Evolutionary conservation across 108 stramenopile genomes (phyloP), one percentile per base, ranked within the genome.

Genomic region (Cyclotella distinguenda): DNA sequence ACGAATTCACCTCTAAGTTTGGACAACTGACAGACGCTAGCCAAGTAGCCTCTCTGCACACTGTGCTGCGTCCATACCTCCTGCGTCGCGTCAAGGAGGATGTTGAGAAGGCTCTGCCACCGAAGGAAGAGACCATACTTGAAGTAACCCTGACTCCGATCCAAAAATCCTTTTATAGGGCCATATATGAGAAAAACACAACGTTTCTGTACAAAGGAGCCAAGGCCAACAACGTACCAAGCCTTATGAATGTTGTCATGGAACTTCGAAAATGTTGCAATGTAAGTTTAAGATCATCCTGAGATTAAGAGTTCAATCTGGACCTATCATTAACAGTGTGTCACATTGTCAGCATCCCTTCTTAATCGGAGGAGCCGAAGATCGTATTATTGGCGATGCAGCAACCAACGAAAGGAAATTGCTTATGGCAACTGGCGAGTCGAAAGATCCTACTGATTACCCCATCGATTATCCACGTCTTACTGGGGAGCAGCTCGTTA

Each of bases 181-280:
- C 97, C 4, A 97, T 98, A 44, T 97, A 95, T 77, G 97, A 97
- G 51, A 80, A 83, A 23, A 99, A 98, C 72, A 96, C 95, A n/a
- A 45, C 84, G 6, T 93, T 93, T 62, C 57, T 94, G 47, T 90
- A 82, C 77, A 89, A 89, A 60, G 89, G 89, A 4, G 66, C 89
- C 0, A 90, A 89, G 60, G 80, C 86, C n/a, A 86, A 76, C 42
- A 93, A 93, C 60, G 79, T 87, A 10, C 92, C 92, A 15, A 88
- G 86, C 57, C 73, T 98, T 34, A 95, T 96, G 95, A 98, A 98
- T 78, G 91, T 97, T 21, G 86, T 95, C 90, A 98, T 98, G 97
- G 97, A 98, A 67, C 86, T 98, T 0, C 68, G 96, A 35, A 98
- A 98, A 71, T 95, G 91, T 64, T 98, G 97, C 76, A 98, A 99